Conservation (phyloP, 768 basidiomycete genomes). For the Amanita muscaria region DNA sequence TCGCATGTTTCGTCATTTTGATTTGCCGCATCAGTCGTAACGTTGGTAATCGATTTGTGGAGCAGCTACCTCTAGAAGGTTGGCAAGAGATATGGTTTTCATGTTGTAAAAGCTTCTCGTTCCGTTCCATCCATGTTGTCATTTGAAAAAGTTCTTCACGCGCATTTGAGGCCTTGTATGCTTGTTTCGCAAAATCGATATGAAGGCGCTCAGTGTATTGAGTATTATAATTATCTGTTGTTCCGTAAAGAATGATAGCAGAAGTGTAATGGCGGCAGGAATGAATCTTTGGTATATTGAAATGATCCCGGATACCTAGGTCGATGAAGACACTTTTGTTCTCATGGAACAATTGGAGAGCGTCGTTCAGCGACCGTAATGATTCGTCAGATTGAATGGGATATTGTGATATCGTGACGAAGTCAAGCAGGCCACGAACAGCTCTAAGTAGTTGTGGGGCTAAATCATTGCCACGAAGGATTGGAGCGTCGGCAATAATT, state of each 20-base stretch:
- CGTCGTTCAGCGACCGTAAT: slow-evolving; percentile 13
- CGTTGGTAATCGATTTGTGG: background rate
- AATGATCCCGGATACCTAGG: slow-evolving; percentile 12
- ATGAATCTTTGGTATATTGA: slow-evolving; percentile 21
- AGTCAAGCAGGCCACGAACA: background rate
- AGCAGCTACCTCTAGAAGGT: background rate
- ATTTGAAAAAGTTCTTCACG: slow-evolving; percentile 1
- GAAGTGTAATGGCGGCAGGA: slow-evolving; percentile 10
- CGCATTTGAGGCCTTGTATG: background rate
- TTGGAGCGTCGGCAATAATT: slow-evolving; percentile 28
- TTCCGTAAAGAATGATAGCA: slow-evolving; percentile 11
- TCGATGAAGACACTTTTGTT: slow-evolving; percentile 13
- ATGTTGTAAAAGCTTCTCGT: background rate
- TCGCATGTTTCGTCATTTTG: slow-evolving; percentile 1
- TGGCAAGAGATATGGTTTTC: background rate
- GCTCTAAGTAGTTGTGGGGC: slow-evolving; percentile 10
- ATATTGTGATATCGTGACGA: background rate
- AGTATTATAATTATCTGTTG: slow-evolving; percentile 12
- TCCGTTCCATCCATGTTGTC: slow-evolving; percentile 3
- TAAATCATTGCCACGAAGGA: slow-evolving; percentile 14
- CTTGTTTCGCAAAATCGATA: background rate
- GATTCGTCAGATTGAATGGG: background rate
- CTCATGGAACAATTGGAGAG: slow-evolving; percentile 25
- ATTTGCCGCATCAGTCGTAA: background rate
- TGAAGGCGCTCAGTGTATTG: slow-evolving; percentile 4